Conservation (phyloP, 345 rosid species). For the Psidium friedrichsthalianum region DNA sequence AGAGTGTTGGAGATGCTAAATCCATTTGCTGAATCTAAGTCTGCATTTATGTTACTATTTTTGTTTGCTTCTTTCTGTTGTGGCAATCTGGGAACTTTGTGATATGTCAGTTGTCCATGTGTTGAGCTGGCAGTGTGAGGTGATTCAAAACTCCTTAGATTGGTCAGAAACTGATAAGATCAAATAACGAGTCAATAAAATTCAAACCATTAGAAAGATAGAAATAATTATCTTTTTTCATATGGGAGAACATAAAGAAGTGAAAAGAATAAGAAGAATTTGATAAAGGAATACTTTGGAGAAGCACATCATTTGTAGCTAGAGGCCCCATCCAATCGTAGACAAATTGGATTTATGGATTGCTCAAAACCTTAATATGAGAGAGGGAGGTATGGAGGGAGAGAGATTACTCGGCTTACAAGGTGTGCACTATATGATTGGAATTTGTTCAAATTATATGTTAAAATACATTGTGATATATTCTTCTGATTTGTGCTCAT, state of each 20-base stretch:
- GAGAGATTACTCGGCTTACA: background rate
- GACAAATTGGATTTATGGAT: background rate
- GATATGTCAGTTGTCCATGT: background rate
- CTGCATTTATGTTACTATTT: background rate
- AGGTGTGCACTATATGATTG: background rate
- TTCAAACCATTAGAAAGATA: background rate
- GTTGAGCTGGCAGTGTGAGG: background rate
- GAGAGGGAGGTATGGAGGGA: too few species aligned
- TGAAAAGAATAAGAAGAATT: background rate
- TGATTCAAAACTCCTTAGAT: background rate
- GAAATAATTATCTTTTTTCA: background rate
- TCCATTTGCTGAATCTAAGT: background rate
- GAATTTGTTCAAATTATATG: background rate
- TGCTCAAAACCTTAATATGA: background rate
- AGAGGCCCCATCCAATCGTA: background rate
- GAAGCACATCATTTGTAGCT: background rate
- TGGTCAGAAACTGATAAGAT: background rate
- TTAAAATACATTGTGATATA: background rate
- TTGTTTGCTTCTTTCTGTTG: background rate
- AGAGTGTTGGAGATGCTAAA: background rate
- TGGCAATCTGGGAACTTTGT: background rate
- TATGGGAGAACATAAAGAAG: background rate
- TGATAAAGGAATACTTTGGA: background rate
- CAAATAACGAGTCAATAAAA: background rate
- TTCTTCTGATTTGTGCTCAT: background rate